Conservation (phyloP, 2,329 filamentous ascomycete species). For the Endothia cerciana region DNA sequence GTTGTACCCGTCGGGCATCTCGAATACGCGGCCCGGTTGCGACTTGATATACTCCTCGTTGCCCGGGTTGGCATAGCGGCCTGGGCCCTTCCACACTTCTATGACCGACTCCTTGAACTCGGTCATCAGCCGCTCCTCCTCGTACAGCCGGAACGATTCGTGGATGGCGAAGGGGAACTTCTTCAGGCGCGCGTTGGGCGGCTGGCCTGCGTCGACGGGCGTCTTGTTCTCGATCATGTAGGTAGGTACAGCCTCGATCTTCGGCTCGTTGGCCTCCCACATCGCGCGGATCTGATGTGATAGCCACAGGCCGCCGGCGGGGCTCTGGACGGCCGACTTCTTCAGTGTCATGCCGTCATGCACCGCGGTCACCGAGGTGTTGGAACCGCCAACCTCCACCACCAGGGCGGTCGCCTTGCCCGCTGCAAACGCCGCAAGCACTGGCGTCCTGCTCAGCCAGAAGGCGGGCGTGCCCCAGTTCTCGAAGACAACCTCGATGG, state of each 20-base stretch:
- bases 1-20: constrained; percentile 97
- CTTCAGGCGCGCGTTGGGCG: constrained; percentile 75
- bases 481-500: constrained; percentile 96
- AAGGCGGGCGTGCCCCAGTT: constrained; percentile 95
- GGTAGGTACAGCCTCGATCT: constrained; percentile 78
- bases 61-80: constrained; percentile 63
- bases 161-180: constrained; percentile 65
- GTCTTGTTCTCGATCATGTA: constrained; percentile 88
- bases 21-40: constrained; percentile 83
- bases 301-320: constrained; percentile 85
- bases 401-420: constrained; percentile 94
- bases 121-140: constrained; percentile 90
- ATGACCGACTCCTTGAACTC: constrained; percentile 99
- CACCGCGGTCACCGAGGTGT: constrained; percentile 86
- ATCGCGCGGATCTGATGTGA: constrained; percentile 84
- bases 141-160: constrained; percentile 76
- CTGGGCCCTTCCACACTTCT: constrained; percentile 86
- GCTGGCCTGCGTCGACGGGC: constrained; percentile 81
- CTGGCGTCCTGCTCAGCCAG: constrained; percentile 87
- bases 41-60: constrained; percentile 78
- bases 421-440: constrained; percentile 87
- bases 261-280: constrained; percentile 70
- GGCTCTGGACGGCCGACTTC: constrained; percentile 84
- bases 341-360: constrained; percentile 95
- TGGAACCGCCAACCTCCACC: constrained; percentile 87